phyloP scores from a whole-genome alignment of 1,284 basidiomycete species.

The Trametes sp. region DNA sequence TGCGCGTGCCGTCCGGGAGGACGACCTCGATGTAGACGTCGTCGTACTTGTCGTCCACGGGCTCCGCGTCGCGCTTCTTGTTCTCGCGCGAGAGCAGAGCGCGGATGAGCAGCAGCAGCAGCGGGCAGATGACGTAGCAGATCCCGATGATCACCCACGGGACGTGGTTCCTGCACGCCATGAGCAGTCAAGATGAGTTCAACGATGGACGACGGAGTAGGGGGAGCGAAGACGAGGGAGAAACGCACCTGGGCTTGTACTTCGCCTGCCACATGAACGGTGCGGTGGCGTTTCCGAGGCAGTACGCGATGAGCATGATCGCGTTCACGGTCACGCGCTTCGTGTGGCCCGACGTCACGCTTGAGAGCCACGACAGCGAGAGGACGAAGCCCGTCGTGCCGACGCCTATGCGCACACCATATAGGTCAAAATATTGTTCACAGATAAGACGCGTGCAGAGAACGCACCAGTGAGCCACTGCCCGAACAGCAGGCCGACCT shows the following conservation, averaged over 20 bases:
- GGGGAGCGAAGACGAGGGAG: too few relatives aligned
- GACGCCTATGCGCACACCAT: constrained; percentile 58
- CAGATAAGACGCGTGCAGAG: too few relatives aligned
- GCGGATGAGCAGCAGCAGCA: constrained; percentile 60
- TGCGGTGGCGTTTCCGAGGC: constrained; percentile 71
- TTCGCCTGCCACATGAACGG: constrained; percentile 78
- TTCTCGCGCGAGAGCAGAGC: constrained; percentile 69
- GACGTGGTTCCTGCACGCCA: constrained; percentile 56
- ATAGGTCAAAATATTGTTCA: too few relatives aligned
- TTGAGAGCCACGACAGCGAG: constrained; percentile 72
- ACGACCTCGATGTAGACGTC: constrained; percentile 67
- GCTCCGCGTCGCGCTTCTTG: constrained; percentile 64
- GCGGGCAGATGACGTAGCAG: constrained; percentile 58
- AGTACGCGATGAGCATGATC: constrained; percentile 75
- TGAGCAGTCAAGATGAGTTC: not conserved
- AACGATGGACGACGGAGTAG: not conserved
- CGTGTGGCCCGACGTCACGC: constrained; percentile 78
- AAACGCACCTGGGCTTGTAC: constrained; percentile 64
- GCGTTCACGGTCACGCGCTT: constrained; percentile 74
- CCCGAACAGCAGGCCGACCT: constrained; percentile 66
- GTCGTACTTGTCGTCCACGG: constrained; percentile 63
- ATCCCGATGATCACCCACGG: constrained; percentile 72
- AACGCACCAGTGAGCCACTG: constrained; percentile 72
- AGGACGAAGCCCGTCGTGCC: constrained; percentile 75
- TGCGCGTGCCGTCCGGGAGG: constrained; percentile 55